Percentiles rank a stretch among this genome's conserved stretches.
These are phyloP conservation scores for Leishmania amazonensis DNA, from an alignment of 208 protist species.

Conservation along the genomic window DNA sequence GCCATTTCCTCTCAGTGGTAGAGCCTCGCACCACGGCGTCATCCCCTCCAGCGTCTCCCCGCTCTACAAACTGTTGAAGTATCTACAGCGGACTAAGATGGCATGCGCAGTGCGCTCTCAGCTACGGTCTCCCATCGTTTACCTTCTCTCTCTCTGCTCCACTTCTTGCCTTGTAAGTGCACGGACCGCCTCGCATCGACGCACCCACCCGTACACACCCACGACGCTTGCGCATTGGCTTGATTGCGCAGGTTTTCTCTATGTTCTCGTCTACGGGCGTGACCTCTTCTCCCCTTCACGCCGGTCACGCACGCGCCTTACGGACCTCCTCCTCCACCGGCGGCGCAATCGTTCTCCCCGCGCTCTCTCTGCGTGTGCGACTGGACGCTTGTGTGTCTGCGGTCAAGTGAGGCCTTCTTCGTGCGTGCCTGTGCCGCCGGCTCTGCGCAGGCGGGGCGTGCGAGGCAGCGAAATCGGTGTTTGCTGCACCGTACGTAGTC, in stretches of 20 bases:
- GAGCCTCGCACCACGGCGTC: not conserved
- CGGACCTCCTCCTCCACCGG: not conserved
- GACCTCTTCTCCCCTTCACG: not conserved
- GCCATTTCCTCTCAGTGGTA: not conserved
- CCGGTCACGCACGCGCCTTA: not conserved
- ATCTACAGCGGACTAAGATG: not conserved
- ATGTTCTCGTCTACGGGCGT: not conserved
- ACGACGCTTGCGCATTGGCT: not conserved
- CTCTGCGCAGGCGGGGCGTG: not conserved
- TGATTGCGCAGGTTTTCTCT: not conserved
- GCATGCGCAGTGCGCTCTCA: not conserved
- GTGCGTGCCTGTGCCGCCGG: not conserved
- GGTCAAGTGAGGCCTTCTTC: not conserved
- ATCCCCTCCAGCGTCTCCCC: not conserved
- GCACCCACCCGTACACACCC: not conserved
- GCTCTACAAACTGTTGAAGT: not conserved
- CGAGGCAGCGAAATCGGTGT: not conserved
- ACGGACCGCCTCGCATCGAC: not conserved
- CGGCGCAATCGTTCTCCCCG: not conserved
- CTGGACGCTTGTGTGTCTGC: not conserved
- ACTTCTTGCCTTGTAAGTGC: not conserved
- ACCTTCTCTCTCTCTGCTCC: not conserved
- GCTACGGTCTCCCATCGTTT: not conserved
- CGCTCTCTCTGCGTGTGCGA: not conserved
- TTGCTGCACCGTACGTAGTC: not conserved